These are phyloP conservation scores for Aspergillus latus DNA, from an alignment of 2,329 filamentous ascomycete species.

Conservation along the genomic window DNA sequence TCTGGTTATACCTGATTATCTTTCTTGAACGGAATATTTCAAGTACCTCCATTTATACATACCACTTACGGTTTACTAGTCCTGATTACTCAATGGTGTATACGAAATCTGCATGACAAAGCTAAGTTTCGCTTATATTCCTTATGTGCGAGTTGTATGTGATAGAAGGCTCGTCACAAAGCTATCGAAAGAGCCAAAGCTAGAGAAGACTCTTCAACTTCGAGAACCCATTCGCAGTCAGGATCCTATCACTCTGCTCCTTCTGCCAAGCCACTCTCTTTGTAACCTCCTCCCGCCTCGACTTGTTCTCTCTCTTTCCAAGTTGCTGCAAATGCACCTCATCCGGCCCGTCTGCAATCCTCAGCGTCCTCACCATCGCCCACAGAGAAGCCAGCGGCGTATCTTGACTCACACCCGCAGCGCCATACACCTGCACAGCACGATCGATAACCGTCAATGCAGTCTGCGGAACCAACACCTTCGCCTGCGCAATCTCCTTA, in stretches of 20 bases:
- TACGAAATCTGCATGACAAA: conserved; percentile 3
- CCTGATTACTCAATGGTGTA: conserved; percentile 8
- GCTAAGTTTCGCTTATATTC: background rate
- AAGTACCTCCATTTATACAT: conserved; percentile 5
- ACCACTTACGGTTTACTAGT: background rate
- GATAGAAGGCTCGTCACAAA: background rate
- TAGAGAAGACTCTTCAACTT: conserved; percentile 32
- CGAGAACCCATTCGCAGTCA: conserved; percentile 37
- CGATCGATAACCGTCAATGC: conserved; percentile 88
- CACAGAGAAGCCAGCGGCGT: conserved; percentile 86
- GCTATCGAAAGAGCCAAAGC: background rate
- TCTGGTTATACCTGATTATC: conserved; percentile 5
- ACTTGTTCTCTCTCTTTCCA: conserved; percentile 56
- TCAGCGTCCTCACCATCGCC: conserved; percentile 75
- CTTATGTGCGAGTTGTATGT: background rate
- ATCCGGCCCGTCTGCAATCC: conserved; percentile 90
- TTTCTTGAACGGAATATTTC: conserved; percentile 2
- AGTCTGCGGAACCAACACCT: conserved; percentile 82
- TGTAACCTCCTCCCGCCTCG: conserved; percentile 46
- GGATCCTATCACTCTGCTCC: conserved; percentile 38
- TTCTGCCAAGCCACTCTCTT: conserved; percentile 47
- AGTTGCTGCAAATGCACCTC: conserved; percentile 76
- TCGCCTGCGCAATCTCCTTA: conserved; percentile 92
- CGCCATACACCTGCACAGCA: conserved; percentile 89
- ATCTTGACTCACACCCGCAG: conserved; percentile 87